Conservation (phyloP, 768 basidiomycete genomes). For the Suillus cothurnatus region DNA sequence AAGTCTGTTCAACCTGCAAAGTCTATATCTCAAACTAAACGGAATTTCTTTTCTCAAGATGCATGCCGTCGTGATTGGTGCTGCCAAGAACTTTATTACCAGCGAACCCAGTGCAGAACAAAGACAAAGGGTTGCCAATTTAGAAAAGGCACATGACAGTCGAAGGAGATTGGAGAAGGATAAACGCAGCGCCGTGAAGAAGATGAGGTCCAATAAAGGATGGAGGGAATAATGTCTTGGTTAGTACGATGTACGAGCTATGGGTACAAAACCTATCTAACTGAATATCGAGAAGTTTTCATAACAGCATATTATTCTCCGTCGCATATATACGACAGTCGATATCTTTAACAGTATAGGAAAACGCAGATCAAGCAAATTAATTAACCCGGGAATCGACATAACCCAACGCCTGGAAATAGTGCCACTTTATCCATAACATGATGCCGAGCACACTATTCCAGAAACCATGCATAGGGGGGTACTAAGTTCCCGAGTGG, state of each 20-base stretch:
- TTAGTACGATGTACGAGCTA: neutral
- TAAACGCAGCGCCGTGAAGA: constrained; percentile 28
- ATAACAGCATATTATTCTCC: neutral
- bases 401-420: neutral
- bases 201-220: constrained; percentile 26
- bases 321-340: constrained; percentile 6
- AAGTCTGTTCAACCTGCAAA: constrained; percentile 42
- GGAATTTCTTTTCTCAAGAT: constrained; percentile 18
- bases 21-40: neutral
- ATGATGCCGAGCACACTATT: neutral
- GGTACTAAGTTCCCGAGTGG: neutral
- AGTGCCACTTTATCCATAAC: neutral
- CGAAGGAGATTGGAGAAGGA: constrained; percentile 30
- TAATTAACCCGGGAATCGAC: neutral
- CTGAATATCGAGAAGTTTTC: neutral
- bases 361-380: neutral
- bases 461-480: neutral
- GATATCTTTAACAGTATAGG: neutral
- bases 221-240: constrained; percentile 17
- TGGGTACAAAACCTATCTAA: neutral
- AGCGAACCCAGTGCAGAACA: constrained; percentile 28
- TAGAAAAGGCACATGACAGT: constrained; percentile 22
- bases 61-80: constrained; percentile 25
- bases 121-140: constrained; percentile 23
- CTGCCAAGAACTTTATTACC: constrained; percentile 26